A percentile compares a stretch with the other conserved stretches of the same genome.
phyloP scores from a whole-genome alignment of 2,329 filamentous ascomycete genomes.

The Calonectria hawksworthii region DNA sequence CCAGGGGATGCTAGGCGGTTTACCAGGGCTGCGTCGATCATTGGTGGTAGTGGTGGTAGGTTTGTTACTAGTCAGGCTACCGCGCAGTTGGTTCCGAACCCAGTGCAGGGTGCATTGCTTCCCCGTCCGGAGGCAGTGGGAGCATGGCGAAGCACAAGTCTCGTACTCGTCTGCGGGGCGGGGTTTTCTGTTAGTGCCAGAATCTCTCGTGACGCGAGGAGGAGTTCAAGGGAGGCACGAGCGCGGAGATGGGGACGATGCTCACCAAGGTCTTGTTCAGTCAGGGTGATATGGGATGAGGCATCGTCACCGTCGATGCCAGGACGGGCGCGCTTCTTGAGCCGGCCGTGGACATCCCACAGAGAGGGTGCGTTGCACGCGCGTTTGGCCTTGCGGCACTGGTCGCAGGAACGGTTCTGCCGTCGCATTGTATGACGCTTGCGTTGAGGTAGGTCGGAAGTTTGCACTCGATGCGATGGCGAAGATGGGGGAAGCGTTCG shows the following conservation, averaged over 20 bases:
- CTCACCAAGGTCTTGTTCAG: conserved; percentile 44
- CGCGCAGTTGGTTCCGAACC: conserved; percentile 44
- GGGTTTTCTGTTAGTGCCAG: conserved; percentile 13
- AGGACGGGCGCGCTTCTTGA: conserved; percentile 34
- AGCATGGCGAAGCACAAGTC: conserved; percentile 41
- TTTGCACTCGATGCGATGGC: neutral
- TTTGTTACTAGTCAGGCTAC: conserved; percentile 32
- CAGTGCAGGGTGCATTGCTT: conserved; percentile 46
- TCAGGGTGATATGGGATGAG: conserved; percentile 33
- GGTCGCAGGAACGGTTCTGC: conserved; percentile 46
- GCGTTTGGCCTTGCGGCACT: conserved; percentile 46
- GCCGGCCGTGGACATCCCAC: conserved; percentile 44
- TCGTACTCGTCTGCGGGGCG: conserved; percentile 41
- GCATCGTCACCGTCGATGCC: conserved; percentile 22
- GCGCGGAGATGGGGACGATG: neutral
- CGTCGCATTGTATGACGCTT: conserved; percentile 38
- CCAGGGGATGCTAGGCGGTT: conserved; percentile 31
- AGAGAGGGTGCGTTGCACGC: conserved; percentile 45
- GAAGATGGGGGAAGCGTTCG: conserved; percentile 1
- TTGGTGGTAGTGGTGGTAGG: conserved; percentile 21
- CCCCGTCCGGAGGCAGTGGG: conserved; percentile 44
- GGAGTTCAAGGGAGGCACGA: neutral
- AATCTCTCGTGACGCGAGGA: conserved; percentile 17
- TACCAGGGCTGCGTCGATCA: conserved; percentile 37
- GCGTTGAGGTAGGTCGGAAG: neutral